Evolutionary conservation across 2,329 filamentous ascomycete species (phyloP), one percentile per base, ranked within the genome.

Genomic region (Cryphonectria radicalis): DNA sequence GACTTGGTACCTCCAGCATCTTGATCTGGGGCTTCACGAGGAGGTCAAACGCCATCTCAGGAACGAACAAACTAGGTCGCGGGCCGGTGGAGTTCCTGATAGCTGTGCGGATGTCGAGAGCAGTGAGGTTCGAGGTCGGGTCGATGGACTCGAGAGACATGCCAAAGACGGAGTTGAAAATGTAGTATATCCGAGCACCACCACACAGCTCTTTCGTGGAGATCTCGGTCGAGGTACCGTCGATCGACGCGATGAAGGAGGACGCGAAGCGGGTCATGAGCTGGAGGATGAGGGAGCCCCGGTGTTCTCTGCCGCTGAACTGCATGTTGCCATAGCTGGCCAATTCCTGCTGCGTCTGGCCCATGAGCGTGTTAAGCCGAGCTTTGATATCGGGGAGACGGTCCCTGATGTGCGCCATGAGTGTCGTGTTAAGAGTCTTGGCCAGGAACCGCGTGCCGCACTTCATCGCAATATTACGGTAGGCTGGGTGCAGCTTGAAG

Each of bases 1-100:
- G 96, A 79, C 94, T 97, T 13, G 96, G 96, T 37, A 96, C 90
- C 80, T 99, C 96, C 40, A 99, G 86, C 68, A 99, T 88, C 84
- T 98, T 98, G 82, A 99, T 99, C 81, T 99, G 96, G 40, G 96
- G 96, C 82, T 99, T 99, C 63, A 99, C 96, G 62, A 99, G 88
- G 32, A 99, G 88, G 80, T 99, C 96, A 81, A 99, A 99, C 0
- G 96, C 96, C 83, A 99, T 91, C 81, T 99, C 96, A 2, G 96
- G 96, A 13, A 99, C 96, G 78, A 99, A 99, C 63, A 99, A 87
- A 81, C 95, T 98, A 1, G 96, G 95, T 25, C 96, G 90, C 42
- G 96, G 96, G 68, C 96, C 96, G 25, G 96, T 99, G 1, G 96
- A 99, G 83, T 99, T 99, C 77, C 96, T 92, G 76, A 99, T 99